Evolutionary conservation across 345 rosid species (phyloP).

Genomic region (Dimocarpus longan): DNA sequence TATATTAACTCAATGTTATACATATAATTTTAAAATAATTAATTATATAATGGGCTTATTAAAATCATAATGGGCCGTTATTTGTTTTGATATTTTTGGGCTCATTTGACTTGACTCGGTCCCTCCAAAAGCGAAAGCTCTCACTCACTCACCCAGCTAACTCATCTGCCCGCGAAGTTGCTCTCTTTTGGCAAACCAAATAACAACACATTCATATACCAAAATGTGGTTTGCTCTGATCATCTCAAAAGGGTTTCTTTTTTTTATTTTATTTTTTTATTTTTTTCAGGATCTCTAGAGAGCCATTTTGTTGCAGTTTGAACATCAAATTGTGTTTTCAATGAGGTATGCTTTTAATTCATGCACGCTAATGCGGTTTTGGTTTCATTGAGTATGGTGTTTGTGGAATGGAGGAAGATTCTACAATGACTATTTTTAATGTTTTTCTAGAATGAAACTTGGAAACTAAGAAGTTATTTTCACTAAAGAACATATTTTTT

Average conservation of each 20-base stretch:
- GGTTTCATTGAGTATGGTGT: background rate
- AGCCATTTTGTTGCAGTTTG: constrained; percentile 10
- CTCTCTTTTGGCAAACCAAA: background rate
- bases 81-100: too few species aligned
- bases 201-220: background rate
- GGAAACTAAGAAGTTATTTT: background rate
- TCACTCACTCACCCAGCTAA: background rate
- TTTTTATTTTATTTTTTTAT: background rate
- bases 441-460: background rate
- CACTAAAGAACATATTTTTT: too few species aligned
- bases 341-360: background rate
- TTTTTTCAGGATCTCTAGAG: background rate
- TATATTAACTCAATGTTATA: too few species aligned
- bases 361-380: background rate
- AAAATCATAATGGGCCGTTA: too few species aligned
- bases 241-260: background rate
- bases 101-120: too few species aligned
- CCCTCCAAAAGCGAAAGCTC: too few species aligned
- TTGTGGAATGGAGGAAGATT: background rate
- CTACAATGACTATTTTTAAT: background rate
- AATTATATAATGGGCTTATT: too few species aligned
- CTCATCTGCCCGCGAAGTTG: background rate
- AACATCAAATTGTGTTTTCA: background rate
- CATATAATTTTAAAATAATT: too few species aligned
- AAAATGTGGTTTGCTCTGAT: background rate